Conservation (phyloP, 148 eudicot species). For the Rhododendron griersonianum region DNA sequence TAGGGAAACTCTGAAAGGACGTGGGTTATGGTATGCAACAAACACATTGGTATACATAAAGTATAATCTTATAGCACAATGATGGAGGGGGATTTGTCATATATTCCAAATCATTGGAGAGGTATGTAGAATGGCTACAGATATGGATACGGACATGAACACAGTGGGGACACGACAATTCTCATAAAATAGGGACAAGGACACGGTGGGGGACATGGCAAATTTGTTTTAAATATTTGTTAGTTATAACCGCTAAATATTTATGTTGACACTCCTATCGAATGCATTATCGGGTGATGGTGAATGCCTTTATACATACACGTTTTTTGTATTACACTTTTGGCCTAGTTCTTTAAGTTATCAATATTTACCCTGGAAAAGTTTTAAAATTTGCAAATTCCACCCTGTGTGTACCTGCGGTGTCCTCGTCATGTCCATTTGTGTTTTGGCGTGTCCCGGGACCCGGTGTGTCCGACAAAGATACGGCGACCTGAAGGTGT, state of each 20-base stretch:
- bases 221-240: too few relatives aligned
- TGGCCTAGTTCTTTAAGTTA: neutral
- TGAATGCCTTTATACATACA: neutral
- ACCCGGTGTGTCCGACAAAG: neutral
- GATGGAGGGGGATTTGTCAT: neutral
- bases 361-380: neutral
- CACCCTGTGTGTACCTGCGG: neutral
- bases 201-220: neutral
- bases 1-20: neutral
- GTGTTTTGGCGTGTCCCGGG: neutral
- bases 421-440: neutral
- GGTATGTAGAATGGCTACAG: neutral
- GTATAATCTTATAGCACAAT: neutral
- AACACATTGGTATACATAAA: neutral
- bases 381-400: neutral
- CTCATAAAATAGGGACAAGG: neutral
- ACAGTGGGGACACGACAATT: neutral
- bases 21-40: neutral
- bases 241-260: neutral
- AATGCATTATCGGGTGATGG: neutral
- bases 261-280: neutral
- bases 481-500: neutral
- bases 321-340: neutral
- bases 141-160: neutral
- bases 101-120: neutral